Base-by-base conservation (phyloP, 75 land plant species). In the Larix kaempferi region DNA sequence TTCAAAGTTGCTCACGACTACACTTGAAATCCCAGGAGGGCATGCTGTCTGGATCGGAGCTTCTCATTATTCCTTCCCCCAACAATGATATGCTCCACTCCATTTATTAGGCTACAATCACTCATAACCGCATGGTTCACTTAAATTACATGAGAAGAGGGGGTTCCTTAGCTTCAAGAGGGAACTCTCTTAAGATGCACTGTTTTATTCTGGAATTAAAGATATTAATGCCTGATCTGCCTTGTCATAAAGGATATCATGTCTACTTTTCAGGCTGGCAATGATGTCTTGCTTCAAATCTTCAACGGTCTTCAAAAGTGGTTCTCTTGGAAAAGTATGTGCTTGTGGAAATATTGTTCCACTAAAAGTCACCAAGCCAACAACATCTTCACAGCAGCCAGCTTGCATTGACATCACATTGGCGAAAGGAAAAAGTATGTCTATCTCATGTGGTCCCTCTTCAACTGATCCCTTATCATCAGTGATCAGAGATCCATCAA, bases 21-120 rank as follows among this genome's bases (percentile, higher is more conserved):
- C 95, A 77, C 72, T 76, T 56, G 84, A 75, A 33, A 82, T 59
- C 15, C 95, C 98, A 75, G 98, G 98, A 56, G 99, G 98, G 75
- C 93, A 88, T 57, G 95, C 90, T 49, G 99, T 91, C 77, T 98
- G 89, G 56, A 97, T 58, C 33, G 99, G 88, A 78, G 99, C 98
- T 84, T 97, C 99, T 71, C 93, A 85, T 64, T 97, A 94, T 71
- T 94, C 95, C 62, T 79, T 84, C 66, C 99, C 99, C 99, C 99
- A 97, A 78, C 98, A 94, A 49, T 84, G 88, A 72, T 86, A 92
- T 21, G 95, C 99, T 71, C 99, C 99, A 85, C 95, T 92, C 98
- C 99, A 94, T 63, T 91, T 97, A 80, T 92, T 83, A 29, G 99
- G 99, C 78, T 89, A 86, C 64, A 94, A 83, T 1, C 99, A 92